These are phyloP conservation scores for Saccharomycopsis fodiens DNA, from an alignment of 805 yeast genomes.

Conservation along the genomic window DNA sequence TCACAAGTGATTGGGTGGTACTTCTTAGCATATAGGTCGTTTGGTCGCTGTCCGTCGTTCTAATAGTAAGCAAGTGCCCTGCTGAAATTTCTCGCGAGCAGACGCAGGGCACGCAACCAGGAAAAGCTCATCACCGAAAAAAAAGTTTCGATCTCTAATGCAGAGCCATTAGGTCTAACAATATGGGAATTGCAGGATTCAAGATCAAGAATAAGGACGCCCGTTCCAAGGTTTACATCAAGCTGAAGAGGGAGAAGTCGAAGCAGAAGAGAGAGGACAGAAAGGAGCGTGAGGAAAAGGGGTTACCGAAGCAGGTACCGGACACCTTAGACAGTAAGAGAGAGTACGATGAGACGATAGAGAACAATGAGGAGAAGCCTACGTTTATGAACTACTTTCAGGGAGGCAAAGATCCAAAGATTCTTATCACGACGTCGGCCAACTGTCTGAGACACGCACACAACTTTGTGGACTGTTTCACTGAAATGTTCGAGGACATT, in stretches of 20 bases:
- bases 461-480: slow-evolving; percentile 78
- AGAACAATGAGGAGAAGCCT: slow-evolving; percentile 27
- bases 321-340: slow-evolving; percentile 78
- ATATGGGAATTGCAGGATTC: slow-evolving; percentile 10
- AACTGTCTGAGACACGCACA: slow-evolving; percentile 81
- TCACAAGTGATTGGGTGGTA: neutral
- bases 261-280: slow-evolving; percentile 47
- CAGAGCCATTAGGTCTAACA: too few species aligned
- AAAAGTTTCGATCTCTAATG: neutral
- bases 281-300: slow-evolving; percentile 64
- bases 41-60: too few species aligned
- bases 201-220: slow-evolving; percentile 19
- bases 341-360: slow-evolving; percentile 72
- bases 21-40: neutral
- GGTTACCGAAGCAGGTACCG: slow-evolving; percentile 72
- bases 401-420: slow-evolving; percentile 64
- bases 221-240: slow-evolving; percentile 13
- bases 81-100: neutral
- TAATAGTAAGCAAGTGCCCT: neutral
- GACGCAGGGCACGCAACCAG: neutral
- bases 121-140: neutral
- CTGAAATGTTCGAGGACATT: slow-evolving; percentile 78
- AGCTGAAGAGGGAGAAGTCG: slow-evolving; percentile 17
- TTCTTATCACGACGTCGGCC: slow-evolving; percentile 82
- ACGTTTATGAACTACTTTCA: slow-evolving; percentile 54